Percentiles rank a stretch among this genome's conserved stretches.
phyloP scores from a whole-genome alignment of 768 basidiomycete species.

The Pisolithus tinctorius region DNA sequence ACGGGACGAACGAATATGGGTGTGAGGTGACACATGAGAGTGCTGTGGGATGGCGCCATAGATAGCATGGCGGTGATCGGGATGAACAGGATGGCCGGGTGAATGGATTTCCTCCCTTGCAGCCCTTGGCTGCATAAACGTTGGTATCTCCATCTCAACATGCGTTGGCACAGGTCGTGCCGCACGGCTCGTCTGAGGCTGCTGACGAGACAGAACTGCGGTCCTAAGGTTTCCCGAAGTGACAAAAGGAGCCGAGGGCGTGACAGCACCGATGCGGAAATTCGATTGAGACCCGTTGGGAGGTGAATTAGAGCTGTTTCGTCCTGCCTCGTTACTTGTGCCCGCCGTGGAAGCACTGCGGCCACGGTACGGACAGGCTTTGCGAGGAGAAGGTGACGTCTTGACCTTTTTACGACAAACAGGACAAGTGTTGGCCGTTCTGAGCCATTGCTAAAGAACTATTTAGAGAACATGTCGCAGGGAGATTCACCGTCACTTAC shows the following conservation, averaged over 20 bases:
- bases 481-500: constrained; percentile 30
- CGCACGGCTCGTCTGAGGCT: neutral
- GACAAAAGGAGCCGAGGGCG: neutral
- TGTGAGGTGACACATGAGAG: neutral
- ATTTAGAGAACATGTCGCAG: constrained; percentile 1
- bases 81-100: neutral
- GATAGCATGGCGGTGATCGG: no score
- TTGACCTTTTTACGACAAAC: constrained; percentile 65
- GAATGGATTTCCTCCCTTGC: neutral
- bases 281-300: constrained; percentile 6
- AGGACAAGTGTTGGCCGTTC: constrained; percentile 69
- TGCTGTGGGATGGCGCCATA: neutral
- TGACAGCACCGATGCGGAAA: constrained; percentile 1
- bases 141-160: neutral
- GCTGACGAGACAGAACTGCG: neutral
- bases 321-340: constrained; percentile 5
- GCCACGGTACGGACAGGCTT: constrained; percentile 8
- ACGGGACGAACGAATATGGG: neutral
- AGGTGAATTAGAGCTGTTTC: neutral
- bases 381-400: constrained; percentile 15
- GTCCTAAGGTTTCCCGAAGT: neutral
- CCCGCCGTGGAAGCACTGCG: constrained; percentile 1
- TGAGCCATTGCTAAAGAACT: constrained; percentile 66
- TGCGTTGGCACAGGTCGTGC: neutral
- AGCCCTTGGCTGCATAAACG: neutral